Percentiles rank a stretch among this genome's conserved stretches.
phyloP scores from a whole-genome alignment of 2,329 filamentous ascomycete species.

The Fusarium robinianum region DNA sequence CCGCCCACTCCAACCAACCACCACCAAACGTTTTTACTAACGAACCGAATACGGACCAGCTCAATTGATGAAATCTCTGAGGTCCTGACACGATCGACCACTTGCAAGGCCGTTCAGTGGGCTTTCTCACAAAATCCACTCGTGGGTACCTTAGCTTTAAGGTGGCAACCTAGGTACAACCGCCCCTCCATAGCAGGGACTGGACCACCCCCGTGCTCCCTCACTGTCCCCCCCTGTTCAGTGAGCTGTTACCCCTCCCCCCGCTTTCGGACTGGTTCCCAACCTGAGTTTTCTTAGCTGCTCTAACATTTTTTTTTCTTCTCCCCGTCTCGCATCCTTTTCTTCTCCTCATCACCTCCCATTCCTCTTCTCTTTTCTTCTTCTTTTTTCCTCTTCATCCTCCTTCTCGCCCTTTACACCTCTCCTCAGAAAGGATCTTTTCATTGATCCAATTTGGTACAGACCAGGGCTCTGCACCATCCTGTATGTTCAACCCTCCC shows the following conservation, averaged over 20 bases:
- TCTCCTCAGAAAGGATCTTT: constrained; percentile 34
- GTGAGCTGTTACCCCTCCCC: constrained; percentile 44
- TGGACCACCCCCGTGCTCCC: constrained; percentile 10
- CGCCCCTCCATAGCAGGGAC: too few relatives aligned
- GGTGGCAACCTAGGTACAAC: too few relatives aligned
- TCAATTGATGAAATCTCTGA: constrained; percentile 14
- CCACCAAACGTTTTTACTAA: constrained; percentile 6
- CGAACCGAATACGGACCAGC: constrained; percentile 33
- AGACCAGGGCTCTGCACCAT: constrained; percentile 34
- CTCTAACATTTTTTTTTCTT: constrained; percentile 18
- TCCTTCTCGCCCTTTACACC: constrained; percentile 30
- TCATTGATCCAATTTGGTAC: constrained; percentile 37
- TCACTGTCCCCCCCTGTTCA: constrained; percentile 10
- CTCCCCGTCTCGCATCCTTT: constrained; percentile 27
- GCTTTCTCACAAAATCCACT: too few relatives aligned
- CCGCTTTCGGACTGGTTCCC: constrained; percentile 41
- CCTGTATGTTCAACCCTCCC: constrained; percentile 26
- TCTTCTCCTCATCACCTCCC: constrained; percentile 27
- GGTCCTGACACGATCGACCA: constrained; percentile 12
- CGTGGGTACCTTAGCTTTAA: too few relatives aligned
- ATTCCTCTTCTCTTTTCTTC: constrained; percentile 28
- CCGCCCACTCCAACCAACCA: constrained; percentile 28
- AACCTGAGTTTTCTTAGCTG: constrained; percentile 35
- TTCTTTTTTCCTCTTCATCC: constrained; percentile 21
- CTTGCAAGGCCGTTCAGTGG: too few relatives aligned